Evolutionary conservation across 345 rosid species (phyloP), one percentile per base, ranked within the genome.

Genomic region (Eucalyptus regnans): DNA sequence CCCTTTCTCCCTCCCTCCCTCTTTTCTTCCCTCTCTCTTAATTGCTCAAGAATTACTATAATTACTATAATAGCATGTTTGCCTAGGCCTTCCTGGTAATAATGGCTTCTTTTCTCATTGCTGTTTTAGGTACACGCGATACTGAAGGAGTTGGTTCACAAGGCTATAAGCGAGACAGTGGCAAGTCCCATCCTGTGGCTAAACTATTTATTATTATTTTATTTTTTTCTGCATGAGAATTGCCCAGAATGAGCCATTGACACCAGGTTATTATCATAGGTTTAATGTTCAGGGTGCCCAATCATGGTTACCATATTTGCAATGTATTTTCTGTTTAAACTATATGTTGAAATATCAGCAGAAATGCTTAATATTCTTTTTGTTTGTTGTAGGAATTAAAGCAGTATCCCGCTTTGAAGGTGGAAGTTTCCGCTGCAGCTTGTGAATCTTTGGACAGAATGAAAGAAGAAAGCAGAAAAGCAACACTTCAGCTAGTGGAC

Each of bases 401-500:
- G 89, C 99, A 97, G 80, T 97, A 97, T 89, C 99, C 99, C 7
- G 92, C 96, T 62, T 91, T 97, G 81, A 95, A 97, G 92, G 97
- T 95, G 86, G 99, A 96, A 93, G 98, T 97, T 41, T 93, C 94
- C 60, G 91, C 92, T 89, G 99, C 99, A 89, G 99, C 99, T 16
- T 87, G 94, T 50, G 98, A 96, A 88, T 94, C 99, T 62, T 86
- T 97, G 88, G 99, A 97, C 46, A 94, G 98, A 90, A 96, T 96
- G 99, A 97, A 94, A 91, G 98, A 96, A 29, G 98, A 97, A 87
- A 97, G 99, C 95, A 97, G 91, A 92, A 94, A 89, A 93, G 98
- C 98, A 88, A 96, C 98, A 64, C 90, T 96, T 86, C 97, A 93
- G 93, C 95, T 96, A 51, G 99, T 97, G 14, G 99, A 96, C 90